Evolutionary conservation across 352 stramenopile species (phyloP).

Genomic region (Thraustotheca clavata): DNA sequence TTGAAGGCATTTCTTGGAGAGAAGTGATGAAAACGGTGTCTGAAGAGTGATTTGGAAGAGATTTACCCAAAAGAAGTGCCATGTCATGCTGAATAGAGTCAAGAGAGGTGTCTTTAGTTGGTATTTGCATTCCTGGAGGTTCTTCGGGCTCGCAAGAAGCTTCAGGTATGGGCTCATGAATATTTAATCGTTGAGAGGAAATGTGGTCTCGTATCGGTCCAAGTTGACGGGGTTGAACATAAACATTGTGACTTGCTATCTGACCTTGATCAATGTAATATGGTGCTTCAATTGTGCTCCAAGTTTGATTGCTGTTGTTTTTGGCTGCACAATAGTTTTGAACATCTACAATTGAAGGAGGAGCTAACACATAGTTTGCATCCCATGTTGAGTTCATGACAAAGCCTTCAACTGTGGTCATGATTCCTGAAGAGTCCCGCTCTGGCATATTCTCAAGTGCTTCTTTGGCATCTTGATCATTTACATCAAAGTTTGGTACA

Average conservation of each 20-base stretch:
- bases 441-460: not conserved
- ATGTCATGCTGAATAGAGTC: too few species aligned
- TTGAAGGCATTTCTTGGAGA: too few species aligned
- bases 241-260: not conserved
- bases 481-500: slow-evolving; percentile 46
- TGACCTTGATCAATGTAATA: not conserved
- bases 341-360: slow-evolving; percentile 32
- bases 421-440: not conserved
- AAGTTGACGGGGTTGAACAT: not conserved
- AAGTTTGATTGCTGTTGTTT: not conserved
- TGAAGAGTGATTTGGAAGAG: too few species aligned
- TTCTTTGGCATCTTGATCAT: slow-evolving; percentile 4
- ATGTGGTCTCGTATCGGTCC: not conserved
- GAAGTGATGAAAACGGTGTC: too few species aligned
- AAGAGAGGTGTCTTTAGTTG: too few species aligned
- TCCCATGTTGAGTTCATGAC: slow-evolving; percentile 47
- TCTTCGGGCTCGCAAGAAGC: too few species aligned
- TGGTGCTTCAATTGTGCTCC: not conserved
- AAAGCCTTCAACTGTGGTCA: slow-evolving; percentile 37
- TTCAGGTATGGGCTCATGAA: too few species aligned
- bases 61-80: too few species aligned
- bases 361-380: slow-evolving; percentile 60
- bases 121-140: too few species aligned
- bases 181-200: too few species aligned
- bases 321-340: slow-evolving; percentile 48